These are phyloP conservation scores for Leccinum pachyderme DNA, from an alignment of 1,284 basidiomycete species.

Conservation along the genomic window DNA sequence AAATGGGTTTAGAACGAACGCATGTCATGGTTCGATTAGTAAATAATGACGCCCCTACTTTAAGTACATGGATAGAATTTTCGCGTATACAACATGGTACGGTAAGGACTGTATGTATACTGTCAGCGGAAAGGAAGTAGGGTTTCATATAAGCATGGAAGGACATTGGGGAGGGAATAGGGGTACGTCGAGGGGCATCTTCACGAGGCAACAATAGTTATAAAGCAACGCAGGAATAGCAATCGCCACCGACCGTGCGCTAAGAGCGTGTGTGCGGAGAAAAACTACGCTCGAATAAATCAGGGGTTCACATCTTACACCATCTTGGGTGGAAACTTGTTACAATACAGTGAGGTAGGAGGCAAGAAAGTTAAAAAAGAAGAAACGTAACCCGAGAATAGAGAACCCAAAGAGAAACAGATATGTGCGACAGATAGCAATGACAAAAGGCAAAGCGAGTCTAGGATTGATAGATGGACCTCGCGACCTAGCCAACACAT, in stretches of 20 bases:
- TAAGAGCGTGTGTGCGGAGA: constrained; percentile 14
- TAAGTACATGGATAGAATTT: constrained; percentile 24
- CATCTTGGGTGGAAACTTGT: constrained; percentile 55
- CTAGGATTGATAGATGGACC: constrained; percentile 73
- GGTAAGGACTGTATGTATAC: constrained; percentile 26
- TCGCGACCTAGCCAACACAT: constrained; percentile 53
- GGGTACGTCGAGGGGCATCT: not conserved
- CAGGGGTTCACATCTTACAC: constrained; percentile 47
- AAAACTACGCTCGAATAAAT: constrained; percentile 34
- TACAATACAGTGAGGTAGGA: constrained; percentile 71
- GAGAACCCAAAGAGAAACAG: constrained; percentile 47
- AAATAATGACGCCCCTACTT: constrained; percentile 27
- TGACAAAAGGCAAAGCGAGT: constrained; percentile 49
- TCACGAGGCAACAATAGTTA: not conserved
- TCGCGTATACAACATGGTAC: constrained; percentile 27
- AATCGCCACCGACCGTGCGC: constrained; percentile 16
- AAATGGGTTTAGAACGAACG: constrained; percentile 56
- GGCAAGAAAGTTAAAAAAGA: constrained; percentile 27
- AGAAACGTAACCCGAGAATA: constrained; percentile 31
- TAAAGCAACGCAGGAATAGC: constrained; percentile 10
- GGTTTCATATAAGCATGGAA: constrained; percentile 16
- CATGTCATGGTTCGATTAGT: constrained; percentile 49
- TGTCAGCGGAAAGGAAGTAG: constrained; percentile 3
- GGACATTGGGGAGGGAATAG: not conserved
- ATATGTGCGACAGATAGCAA: constrained; percentile 48